Evolutionary conservation across 2,329 filamentous ascomycete genomes (phyloP).

Genomic region (Alternaria gansuensis): DNA sequence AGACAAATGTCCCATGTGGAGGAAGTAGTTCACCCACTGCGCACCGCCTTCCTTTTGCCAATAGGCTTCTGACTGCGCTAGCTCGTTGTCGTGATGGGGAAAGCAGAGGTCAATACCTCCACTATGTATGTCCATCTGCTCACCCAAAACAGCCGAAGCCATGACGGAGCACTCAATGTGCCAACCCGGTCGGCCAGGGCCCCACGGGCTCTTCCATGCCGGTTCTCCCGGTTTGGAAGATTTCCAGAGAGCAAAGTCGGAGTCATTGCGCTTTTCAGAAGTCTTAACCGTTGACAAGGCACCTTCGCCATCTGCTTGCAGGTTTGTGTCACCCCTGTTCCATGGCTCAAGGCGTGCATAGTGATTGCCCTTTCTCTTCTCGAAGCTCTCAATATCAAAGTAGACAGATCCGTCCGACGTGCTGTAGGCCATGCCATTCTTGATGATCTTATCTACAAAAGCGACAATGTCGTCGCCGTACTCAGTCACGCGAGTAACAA

Average conservation of each 20-base stretch:
- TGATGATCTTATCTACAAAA: constrained; percentile 83
- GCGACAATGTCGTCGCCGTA: constrained; percentile 86
- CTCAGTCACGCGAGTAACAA: constrained; percentile 89
- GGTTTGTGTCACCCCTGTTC: constrained; percentile 80
- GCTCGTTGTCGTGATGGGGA: constrained; percentile 82
- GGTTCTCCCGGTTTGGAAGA: constrained; percentile 91
- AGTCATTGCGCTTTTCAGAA: constrained; percentile 74
- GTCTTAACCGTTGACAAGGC: constrained; percentile 68
- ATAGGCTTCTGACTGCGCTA: constrained; percentile 90
- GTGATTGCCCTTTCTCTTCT: constrained; percentile 76
- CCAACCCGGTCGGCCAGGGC: constrained; percentile 88
- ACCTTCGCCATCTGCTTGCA: constrained; percentile 90
- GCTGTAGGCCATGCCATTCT: constrained; percentile 85
- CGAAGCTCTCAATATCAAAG: constrained; percentile 89
- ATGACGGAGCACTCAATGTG: constrained; percentile 98
- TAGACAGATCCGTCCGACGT: constrained; percentile 85
- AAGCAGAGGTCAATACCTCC: constrained; percentile 89
- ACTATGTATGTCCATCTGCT: constrained; percentile 89
- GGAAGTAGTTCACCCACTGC: constrained; percentile 94
- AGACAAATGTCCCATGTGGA: constrained; percentile 92
- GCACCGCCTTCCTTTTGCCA: constrained; percentile 61
- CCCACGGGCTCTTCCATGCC: constrained; percentile 88
- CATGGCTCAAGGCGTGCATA: constrained; percentile 88
- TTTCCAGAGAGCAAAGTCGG: constrained; percentile 96
- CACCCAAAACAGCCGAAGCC: constrained; percentile 87